Conservation (phyloP, 75 land plant species). For the Selaginella tamariscina region DNA sequence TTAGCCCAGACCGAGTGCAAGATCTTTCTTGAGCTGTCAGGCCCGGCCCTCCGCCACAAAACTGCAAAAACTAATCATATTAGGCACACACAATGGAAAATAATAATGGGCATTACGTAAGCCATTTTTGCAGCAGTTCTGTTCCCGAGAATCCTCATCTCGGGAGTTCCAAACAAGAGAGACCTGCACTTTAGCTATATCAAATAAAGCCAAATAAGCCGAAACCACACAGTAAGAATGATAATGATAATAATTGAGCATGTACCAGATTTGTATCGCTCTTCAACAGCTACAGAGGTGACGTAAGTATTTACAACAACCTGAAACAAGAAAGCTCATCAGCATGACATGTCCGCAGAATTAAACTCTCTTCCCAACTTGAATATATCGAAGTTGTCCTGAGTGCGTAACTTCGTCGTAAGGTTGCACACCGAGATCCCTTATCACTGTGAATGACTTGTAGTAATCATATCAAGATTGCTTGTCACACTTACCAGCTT, state of each 20-base stretch:
- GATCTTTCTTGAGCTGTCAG: constrained; percentile 35
- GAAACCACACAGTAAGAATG: too few relatives aligned
- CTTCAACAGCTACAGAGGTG: neutral
- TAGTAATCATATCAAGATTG: neutral
- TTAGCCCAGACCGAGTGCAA: constrained; percentile 96
- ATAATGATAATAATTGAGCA: neutral
- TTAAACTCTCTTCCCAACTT: too few relatives aligned
- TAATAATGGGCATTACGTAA: neutral
- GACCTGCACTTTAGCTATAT: constrained; percentile 87
- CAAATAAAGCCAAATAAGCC: neutral
- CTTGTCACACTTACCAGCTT: neutral
- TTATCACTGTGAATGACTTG: constrained; percentile 38
- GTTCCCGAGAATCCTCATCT: constrained; percentile 53
- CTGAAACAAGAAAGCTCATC: too few relatives aligned
- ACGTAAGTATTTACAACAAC: neutral
- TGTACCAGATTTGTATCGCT: neutral
- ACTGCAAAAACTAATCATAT: constrained; percentile 11
- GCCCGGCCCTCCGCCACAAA: constrained; percentile 76
- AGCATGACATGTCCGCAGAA: too few relatives aligned
- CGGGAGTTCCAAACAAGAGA: constrained; percentile 91
- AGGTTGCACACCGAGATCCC: constrained; percentile 54
- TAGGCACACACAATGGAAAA: neutral
- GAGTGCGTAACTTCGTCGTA: constrained; percentile 70
- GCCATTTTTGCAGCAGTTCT: constrained; percentile 6
- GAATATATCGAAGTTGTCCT: constrained; percentile 94